phyloP scores from a whole-genome alignment of 805 yeast genomes.

The Metschnikowia rubicola region DNA sequence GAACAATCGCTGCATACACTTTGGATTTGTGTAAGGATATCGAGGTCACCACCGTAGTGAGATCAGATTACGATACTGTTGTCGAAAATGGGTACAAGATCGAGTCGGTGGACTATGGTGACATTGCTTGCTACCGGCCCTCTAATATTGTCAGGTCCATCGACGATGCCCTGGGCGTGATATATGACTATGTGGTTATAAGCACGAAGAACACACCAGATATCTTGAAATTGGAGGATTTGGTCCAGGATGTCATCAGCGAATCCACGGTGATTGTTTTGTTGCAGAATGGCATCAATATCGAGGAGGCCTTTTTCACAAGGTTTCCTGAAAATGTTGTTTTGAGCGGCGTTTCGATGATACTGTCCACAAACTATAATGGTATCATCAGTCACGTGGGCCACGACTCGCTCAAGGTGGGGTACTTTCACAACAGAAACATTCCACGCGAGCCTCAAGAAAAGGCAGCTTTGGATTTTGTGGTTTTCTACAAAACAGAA shows the following conservation, averaged over 20 bases:
- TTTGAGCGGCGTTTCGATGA: slow-evolving; percentile 34
- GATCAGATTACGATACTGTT: slow-evolving; percentile 61
- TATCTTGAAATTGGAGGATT: slow-evolving; percentile 45
- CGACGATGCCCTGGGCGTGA: slow-evolving; percentile 39
- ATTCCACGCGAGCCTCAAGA: slow-evolving; percentile 28
- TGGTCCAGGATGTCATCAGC: slow-evolving; percentile 47
- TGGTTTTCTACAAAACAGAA: slow-evolving; percentile 43
- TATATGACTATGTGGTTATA: slow-evolving; percentile 57
- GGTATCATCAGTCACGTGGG: slow-evolving; percentile 27
- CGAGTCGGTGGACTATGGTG: slow-evolving; percentile 62
- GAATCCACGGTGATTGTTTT: slow-evolving; percentile 29
- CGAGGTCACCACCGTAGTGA: slow-evolving; percentile 57
- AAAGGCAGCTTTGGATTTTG: slow-evolving; percentile 41
- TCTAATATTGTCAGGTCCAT: slow-evolving; percentile 40
- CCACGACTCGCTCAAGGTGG: slow-evolving; percentile 25
- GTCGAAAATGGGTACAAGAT: slow-evolving; percentile 52
- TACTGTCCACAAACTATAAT: slow-evolving; percentile 31
- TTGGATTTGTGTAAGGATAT: slow-evolving; percentile 44
- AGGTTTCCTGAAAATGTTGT: slow-evolving; percentile 33
- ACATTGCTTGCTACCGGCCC: slow-evolving; percentile 54
- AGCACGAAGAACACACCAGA: slow-evolving; percentile 69
- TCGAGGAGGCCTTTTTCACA: slow-evolving; percentile 31
- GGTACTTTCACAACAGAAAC: slow-evolving; percentile 31
- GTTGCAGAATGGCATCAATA: slow-evolving; percentile 40
- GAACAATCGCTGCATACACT: slow-evolving; percentile 69